phyloP scores from a whole-genome alignment of 139 green algal species.

The Haematococcus lacustris region DNA sequence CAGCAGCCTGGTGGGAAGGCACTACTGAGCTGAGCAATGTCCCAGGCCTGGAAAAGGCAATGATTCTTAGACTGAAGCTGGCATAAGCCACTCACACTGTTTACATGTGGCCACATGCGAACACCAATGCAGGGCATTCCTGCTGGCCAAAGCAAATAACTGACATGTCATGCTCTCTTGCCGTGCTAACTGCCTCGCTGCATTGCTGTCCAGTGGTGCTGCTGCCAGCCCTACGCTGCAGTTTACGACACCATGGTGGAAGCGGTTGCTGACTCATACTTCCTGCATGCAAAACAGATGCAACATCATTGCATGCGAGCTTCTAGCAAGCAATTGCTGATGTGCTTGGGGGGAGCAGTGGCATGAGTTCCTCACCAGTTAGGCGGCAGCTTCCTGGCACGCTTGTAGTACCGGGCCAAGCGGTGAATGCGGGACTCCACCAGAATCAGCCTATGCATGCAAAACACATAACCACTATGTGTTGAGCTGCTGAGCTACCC shows the following conservation, averaged over 20 bases:
- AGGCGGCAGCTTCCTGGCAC: conserved; percentile 71
- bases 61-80: too few species aligned
- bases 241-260: conserved; percentile 74
- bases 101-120: too few species aligned
- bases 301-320: background rate
- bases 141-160: too few species aligned
- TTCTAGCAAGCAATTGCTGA: background rate
- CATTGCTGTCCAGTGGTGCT: background rate
- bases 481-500: too few species aligned
- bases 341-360: background rate
- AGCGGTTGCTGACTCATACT: conserved; percentile 94
- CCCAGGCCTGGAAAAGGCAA: too few species aligned
- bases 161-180: too few species aligned
- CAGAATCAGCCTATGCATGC: conserved; percentile 69
- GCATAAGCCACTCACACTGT: too few species aligned
- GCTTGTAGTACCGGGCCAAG: conserved; percentile 98
- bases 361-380: conserved; percentile 40
- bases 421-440: conserved; percentile 97
- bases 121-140: too few species aligned
- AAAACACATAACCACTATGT: background rate
- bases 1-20: too few species aligned
- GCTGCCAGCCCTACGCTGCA: background rate
- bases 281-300: conserved; percentile 64
- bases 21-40: too few species aligned
- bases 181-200: too few species aligned